These are phyloP conservation scores for Penicillium psychrosexuale DNA, from an alignment of 2,329 filamentous ascomycete species.

Conservation along the genomic window DNA sequence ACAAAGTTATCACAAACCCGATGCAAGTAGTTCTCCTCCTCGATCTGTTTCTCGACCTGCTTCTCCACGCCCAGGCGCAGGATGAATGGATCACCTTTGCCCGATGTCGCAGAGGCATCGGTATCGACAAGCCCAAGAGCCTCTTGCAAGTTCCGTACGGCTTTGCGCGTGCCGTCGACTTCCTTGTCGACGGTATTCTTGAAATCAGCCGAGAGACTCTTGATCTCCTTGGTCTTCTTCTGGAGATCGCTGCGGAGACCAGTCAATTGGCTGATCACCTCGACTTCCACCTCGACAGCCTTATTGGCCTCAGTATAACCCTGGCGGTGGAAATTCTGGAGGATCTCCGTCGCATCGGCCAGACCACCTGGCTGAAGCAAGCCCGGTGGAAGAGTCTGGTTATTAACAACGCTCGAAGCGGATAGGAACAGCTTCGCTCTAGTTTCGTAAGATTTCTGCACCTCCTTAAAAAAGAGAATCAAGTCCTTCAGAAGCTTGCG, in stretches of 20 bases:
- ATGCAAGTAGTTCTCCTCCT: constrained; percentile 96
- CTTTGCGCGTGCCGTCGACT: constrained; percentile 77
- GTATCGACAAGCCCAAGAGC: constrained; percentile 74
- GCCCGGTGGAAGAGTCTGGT: constrained; percentile 67
- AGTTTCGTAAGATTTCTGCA: constrained; percentile 83
- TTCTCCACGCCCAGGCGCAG: constrained; percentile 81
- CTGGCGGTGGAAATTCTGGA: constrained; percentile 79
- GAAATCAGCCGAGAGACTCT: constrained; percentile 87
- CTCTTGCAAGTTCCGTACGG: constrained; percentile 78
- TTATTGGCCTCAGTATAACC: constrained; percentile 79
- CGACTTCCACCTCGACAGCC: constrained; percentile 82
- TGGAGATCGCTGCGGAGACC: constrained; percentile 83
- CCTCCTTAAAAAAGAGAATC: constrained; percentile 88
- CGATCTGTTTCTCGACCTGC: constrained; percentile 86
- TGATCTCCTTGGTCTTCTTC: constrained; percentile 98
- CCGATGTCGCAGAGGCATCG: constrained; percentile 69
- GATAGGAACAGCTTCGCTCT: constrained; percentile 79
- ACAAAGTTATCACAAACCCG: constrained; percentile 56
- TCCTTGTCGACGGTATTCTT: constrained; percentile 96
- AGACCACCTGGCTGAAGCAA: constrained; percentile 83
- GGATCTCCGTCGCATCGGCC: constrained; percentile 76
- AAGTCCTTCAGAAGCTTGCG: constrained; percentile 92
- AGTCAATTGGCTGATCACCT: constrained; percentile 83
- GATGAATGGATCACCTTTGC: constrained; percentile 90
- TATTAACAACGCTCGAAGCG: constrained; percentile 79